Conservation (phyloP, 2,329 filamentous ascomycete species). For the Botryotinia globosa region DNA sequence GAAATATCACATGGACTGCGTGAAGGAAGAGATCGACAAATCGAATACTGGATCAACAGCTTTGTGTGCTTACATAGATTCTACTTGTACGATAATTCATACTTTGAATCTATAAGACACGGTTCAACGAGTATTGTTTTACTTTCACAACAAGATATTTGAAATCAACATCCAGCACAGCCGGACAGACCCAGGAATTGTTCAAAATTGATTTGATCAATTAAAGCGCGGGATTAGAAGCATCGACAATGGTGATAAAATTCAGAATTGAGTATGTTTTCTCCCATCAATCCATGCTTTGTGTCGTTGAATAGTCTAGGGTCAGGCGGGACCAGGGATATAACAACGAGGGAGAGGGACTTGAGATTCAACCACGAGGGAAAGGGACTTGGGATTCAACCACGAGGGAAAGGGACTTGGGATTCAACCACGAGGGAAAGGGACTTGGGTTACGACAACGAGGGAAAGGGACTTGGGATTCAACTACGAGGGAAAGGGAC, state of each 20-base stretch:
- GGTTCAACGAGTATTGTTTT: background rate
- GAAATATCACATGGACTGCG: background rate
- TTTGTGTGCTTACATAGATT: background rate
- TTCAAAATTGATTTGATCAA: background rate
- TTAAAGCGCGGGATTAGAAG: background rate
- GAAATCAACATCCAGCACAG: background rate
- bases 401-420: too few species aligned
- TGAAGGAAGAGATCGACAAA: background rate
- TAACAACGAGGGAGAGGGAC: background rate
- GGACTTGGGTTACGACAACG: too few species aligned
- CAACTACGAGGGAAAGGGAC: too few species aligned
- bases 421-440: background rate
- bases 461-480: too few species aligned
- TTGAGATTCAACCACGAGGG: too few species aligned
- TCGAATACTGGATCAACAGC: background rate
- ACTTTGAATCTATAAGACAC: background rate
- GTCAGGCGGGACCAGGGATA: background rate
- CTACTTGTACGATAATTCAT: background rate
- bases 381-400: too few species aligned
- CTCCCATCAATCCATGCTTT: background rate
- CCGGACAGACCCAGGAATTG: background rate
- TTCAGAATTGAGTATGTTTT: background rate
- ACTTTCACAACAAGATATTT: background rate
- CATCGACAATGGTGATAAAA: background rate
- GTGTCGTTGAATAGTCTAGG: background rate